These are phyloP conservation scores for Oryza brachyantha DNA, from an alignment of 176 grass and related monocot species.

Conservation along the genomic window DNA sequence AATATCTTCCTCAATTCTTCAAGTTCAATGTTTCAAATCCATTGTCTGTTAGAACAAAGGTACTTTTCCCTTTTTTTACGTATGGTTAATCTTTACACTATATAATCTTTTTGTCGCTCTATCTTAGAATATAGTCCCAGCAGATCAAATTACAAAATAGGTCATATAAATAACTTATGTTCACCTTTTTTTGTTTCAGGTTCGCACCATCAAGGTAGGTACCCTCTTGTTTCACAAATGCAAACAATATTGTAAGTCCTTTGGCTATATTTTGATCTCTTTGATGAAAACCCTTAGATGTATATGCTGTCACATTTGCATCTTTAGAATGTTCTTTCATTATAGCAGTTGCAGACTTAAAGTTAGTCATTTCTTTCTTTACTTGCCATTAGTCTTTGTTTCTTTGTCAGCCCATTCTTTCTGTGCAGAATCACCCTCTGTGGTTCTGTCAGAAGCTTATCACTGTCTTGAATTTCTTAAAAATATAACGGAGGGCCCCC, in stretches of 20 bases:
- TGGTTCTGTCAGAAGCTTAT: neutral
- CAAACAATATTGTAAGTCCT: constrained; percentile 49
- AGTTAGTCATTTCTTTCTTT: neutral
- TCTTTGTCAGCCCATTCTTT: neutral
- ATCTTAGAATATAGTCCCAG: constrained; percentile 8
- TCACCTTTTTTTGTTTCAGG: constrained; percentile 47
- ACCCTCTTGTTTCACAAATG: constrained; percentile 37
- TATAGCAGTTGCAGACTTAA: constrained; percentile 4
- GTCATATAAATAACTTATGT: constrained; percentile 23
- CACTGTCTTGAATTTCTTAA: neutral
- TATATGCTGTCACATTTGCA: constrained; percentile 20
- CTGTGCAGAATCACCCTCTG: constrained; percentile 12
- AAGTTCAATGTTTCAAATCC: constrained; percentile 93
- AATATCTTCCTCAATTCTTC: constrained; percentile 99
- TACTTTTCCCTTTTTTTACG: constrained; percentile 36
- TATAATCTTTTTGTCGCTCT: neutral
- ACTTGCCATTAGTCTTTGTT: neutral
- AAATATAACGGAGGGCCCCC: neutral
- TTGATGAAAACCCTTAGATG: constrained; percentile 19
- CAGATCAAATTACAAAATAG: constrained; percentile 2
- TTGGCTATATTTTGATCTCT: constrained; percentile 18
- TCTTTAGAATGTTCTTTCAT: neutral
- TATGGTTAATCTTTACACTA: neutral
- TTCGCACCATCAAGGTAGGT: constrained; percentile 97
- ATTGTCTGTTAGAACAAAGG: constrained; percentile 98